Conservation (phyloP, 345 rosid species). For the Hibiscus syriacus region DNA sequence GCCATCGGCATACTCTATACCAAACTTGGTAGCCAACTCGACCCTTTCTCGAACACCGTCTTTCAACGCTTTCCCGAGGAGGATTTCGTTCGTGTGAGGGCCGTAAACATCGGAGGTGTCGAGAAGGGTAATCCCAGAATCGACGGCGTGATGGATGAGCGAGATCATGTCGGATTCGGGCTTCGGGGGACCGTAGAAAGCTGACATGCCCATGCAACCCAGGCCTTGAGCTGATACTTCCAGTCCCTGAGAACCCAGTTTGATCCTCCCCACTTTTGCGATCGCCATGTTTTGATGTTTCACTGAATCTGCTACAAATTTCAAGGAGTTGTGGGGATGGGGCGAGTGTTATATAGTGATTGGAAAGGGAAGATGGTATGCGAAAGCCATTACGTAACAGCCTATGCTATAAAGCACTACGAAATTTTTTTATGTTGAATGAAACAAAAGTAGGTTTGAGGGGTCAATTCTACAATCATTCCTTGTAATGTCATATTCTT, state of each 20-base stretch:
- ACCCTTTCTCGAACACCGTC: conserved; percentile 31
- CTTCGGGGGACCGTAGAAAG: conserved; percentile 36
- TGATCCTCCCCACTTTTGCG: conserved; percentile 21
- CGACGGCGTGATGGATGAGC: conserved; percentile 41
- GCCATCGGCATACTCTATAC: conserved; percentile 7
- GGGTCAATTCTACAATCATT: no score
- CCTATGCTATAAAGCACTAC: no score
- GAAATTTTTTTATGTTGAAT: no score
- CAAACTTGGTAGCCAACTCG: conserved; percentile 44
- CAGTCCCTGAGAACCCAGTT: conserved; percentile 43
- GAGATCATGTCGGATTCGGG: conserved; percentile 43
- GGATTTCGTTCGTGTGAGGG: conserved; percentile 35
- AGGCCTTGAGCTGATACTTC: conserved; percentile 49
- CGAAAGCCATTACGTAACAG: no score
- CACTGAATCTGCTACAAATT: no score
- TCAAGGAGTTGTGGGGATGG: no score
- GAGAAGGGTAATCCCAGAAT: conserved; percentile 33
- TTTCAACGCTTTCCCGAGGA: conserved; percentile 40
- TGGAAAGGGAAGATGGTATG: no score
- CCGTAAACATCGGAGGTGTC: conserved; percentile 46
- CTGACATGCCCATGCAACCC: conserved; percentile 51
- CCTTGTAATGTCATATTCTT: no score
- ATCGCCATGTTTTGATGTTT: no score
- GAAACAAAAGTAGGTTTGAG: no score
- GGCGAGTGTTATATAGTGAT: no score